Conservation (phyloP, 2,329 filamentous ascomycete genomes). For the Cryphonectria radicalis region DNA sequence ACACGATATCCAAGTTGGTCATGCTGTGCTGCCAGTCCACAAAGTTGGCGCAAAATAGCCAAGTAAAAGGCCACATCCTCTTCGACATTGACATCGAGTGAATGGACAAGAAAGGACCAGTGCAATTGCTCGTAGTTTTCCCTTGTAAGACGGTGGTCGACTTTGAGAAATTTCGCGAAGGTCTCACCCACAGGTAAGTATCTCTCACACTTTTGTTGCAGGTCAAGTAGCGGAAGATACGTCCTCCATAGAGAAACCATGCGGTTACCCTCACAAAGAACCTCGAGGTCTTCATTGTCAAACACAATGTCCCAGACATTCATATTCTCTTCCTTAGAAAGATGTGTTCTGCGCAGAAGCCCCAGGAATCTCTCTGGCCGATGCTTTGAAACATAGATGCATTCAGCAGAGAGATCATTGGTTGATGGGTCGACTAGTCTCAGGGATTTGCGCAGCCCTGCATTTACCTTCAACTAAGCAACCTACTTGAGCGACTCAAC, state of each 20-base stretch:
- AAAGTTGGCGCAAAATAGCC: not conserved
- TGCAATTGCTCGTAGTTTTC: not conserved
- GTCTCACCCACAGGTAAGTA: not conserved
- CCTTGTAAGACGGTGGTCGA: not conserved
- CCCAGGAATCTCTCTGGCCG: slow-evolving; percentile 17
- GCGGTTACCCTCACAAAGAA: not conserved
- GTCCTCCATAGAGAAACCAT: not conserved
- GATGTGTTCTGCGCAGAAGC: not conserved
- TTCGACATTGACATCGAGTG: not conserved
- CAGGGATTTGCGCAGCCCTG: not conserved
- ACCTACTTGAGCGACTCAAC: not conserved
- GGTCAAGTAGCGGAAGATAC: not conserved
- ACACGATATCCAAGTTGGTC: not conserved
- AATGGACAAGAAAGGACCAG: not conserved
- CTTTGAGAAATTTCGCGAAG: not conserved
- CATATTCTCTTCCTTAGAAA: not conserved
- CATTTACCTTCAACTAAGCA: not conserved
- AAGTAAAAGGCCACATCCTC: not conserved
- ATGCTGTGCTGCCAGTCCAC: not conserved
- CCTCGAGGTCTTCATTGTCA: not conserved
- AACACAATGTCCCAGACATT: not conserved
- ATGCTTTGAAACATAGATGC: not conserved
- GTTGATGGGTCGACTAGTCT: not conserved
- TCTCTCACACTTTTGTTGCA: not conserved
- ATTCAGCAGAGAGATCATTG: not conserved